Conservation (phyloP, 2,329 filamentous ascomycete species). For the Colletotrichum tofieldiae region DNA sequence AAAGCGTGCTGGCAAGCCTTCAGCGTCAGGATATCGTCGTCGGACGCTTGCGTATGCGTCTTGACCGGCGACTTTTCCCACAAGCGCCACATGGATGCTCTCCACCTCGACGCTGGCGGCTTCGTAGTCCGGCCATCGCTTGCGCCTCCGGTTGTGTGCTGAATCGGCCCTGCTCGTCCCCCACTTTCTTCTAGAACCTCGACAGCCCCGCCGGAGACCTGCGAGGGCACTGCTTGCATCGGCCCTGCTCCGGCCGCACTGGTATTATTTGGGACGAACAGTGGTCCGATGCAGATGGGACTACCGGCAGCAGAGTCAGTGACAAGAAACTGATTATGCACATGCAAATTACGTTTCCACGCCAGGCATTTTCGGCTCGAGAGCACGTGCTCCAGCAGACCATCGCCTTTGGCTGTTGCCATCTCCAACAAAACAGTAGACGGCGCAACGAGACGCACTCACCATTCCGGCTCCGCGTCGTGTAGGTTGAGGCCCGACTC, state of each 20-base stretch:
- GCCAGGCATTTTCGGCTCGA: background rate
- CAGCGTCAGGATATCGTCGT: constrained; percentile 54
- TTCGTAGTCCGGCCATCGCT: background rate
- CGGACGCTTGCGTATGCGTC: constrained; percentile 36
- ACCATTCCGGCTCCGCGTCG: constrained; percentile 33
- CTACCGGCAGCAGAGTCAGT: constrained; percentile 43
- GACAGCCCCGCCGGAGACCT: constrained; percentile 5
- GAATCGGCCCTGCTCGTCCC: constrained; percentile 3
- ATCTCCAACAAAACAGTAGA: background rate
- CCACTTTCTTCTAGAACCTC: constrained; percentile 18
- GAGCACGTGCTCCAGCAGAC: background rate
- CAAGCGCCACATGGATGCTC: background rate
- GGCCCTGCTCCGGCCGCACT: constrained; percentile 6
- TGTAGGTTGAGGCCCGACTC: constrained; percentile 24
- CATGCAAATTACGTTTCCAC: background rate
- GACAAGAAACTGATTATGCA: constrained; percentile 1
- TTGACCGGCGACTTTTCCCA: constrained; percentile 8
- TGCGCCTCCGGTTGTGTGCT: background rate
- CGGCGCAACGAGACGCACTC: constrained; percentile 6
- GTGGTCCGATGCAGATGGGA: constrained; percentile 53
- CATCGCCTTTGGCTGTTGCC: background rate
- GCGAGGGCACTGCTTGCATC: constrained; percentile 19
- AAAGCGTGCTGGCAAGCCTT: constrained; percentile 57
- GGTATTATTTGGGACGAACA: constrained; percentile 43
- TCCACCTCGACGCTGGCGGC: constrained; percentile 7